Evolutionary conservation across 2,329 filamentous ascomycete species (phyloP).

Genomic region (Alternaria sp.): DNA sequence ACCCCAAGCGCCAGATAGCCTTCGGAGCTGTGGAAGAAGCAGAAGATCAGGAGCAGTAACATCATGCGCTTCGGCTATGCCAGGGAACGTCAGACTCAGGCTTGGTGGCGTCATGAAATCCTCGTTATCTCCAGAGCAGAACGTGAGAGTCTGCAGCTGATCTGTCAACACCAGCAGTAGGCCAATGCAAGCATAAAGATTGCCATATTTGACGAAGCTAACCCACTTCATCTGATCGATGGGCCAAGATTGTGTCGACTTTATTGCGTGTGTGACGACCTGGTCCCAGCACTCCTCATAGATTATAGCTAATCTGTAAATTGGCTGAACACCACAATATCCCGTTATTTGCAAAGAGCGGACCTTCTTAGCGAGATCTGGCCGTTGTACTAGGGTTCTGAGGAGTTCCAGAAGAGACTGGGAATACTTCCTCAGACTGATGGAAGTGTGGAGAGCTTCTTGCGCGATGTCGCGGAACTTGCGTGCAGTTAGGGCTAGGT

Average conservation of each 20-base stretch:
- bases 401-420: background rate
- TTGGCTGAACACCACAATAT: background rate
- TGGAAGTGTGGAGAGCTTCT: background rate
- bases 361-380: background rate
- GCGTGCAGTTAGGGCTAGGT: background rate
- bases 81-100: background rate
- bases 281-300: background rate
- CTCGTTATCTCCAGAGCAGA: background rate
- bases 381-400: background rate
- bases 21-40: background rate
- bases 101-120: background rate
- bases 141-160: background rate
- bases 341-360: background rate
- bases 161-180: background rate
- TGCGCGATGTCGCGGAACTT: background rate
- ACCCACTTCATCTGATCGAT: background rate
- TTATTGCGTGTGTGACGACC: background rate
- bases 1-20: background rate
- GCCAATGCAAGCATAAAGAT: background rate
- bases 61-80: background rate
- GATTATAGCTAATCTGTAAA: background rate
- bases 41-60: background rate
- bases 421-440: background rate
- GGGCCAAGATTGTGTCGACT: background rate
- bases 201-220: background rate